Evolutionary conservation across 1,284 basidiomycete species (phyloP).

Genomic region (Gymnopus androsaceus): DNA sequence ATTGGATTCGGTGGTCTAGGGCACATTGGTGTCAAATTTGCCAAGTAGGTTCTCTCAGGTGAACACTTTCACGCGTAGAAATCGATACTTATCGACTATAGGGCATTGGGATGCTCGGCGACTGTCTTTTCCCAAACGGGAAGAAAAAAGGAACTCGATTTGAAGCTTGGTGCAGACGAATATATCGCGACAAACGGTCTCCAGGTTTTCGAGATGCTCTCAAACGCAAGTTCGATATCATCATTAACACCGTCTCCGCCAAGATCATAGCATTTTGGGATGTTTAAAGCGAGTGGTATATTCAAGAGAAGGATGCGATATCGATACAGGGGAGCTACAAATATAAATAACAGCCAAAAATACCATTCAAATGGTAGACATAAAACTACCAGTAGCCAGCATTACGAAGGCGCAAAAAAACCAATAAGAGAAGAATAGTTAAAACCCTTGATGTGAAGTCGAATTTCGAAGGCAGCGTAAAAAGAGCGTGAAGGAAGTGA

Average conservation of each 20-base stretch:
- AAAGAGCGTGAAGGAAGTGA: background rate
- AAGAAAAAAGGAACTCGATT: constrained; percentile 12
- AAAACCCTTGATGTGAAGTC: background rate
- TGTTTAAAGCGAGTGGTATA: background rate
- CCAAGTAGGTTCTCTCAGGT: background rate
- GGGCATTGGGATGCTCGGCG: constrained; percentile 6
- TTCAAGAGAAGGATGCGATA: background rate
- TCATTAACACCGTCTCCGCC: constrained; percentile 13
- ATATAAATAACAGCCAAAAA: background rate
- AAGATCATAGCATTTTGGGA: no score
- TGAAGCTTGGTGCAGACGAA: constrained; percentile 5
- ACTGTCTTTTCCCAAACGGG: constrained; percentile 12
- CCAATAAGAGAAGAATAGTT: background rate
- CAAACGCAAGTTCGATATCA: constrained; percentile 5
- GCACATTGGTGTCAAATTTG: constrained; percentile 10
- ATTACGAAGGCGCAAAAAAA: background rate
- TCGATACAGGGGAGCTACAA: constrained; percentile 2
- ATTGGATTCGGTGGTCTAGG: constrained; percentile 13
- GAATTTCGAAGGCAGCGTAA: background rate
- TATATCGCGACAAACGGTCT: constrained; percentile 5
- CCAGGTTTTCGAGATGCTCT: background rate
- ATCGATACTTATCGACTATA: background rate
- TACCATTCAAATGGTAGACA: background rate
- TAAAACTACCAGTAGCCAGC: background rate
- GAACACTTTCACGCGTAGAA: background rate